phyloP scores from a whole-genome alignment of 2,329 filamentous ascomycete genomes.

The Epichloe bromicola region DNA sequence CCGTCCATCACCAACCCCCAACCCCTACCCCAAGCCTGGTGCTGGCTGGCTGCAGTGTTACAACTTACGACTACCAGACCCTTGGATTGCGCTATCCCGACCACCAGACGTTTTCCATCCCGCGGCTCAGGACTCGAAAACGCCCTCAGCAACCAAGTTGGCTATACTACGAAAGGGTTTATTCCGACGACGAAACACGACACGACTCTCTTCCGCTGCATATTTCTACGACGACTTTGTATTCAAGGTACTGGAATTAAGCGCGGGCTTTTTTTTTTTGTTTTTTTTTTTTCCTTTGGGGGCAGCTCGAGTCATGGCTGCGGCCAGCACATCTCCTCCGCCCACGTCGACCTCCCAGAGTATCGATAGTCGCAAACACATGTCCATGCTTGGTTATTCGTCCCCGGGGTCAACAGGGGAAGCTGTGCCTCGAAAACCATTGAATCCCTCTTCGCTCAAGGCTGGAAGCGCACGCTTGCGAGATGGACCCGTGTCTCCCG shows the following conservation, averaged over 20 bases:
- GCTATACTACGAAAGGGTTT: background rate
- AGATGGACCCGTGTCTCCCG: constrained; percentile 41
- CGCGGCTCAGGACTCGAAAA: background rate
- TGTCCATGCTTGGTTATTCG: constrained; percentile 5
- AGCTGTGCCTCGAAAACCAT: constrained; percentile 20
- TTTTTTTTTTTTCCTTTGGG: background rate
- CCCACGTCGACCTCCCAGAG: constrained; percentile 16
- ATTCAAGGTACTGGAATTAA: background rate
- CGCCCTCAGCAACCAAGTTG: background rate
- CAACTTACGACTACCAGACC: background rate
- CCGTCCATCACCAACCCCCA: background rate
- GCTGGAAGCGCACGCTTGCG: constrained; percentile 29
- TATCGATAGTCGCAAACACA: constrained; percentile 9
- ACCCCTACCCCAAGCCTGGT: background rate
- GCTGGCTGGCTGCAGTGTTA: background rate
- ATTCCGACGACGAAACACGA: background rate
- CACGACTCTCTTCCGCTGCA: background rate
- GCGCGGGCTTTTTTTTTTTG: background rate
- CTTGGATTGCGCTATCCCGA: background rate
- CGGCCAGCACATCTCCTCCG: constrained; percentile 22
- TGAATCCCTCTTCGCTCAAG: constrained; percentile 17
- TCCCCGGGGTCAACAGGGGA: constrained; percentile 9
- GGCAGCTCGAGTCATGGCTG: constrained; percentile 18
- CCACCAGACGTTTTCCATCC: background rate
- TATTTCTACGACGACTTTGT: background rate